phyloP scores from a whole-genome alignment of 2,329 filamentous ascomycete genomes.

The Ophiostoma ulmi region DNA sequence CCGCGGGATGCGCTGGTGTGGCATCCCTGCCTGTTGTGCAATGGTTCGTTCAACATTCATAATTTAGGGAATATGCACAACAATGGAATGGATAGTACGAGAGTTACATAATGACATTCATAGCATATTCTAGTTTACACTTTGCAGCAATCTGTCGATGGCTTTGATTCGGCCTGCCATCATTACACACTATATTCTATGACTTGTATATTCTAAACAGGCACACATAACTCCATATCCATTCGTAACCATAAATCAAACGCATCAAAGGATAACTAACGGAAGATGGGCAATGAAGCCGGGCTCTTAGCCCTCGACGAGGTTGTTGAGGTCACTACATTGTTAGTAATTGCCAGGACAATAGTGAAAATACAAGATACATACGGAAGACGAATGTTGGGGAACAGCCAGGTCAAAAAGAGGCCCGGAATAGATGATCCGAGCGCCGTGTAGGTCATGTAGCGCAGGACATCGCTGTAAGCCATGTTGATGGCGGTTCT shows the following conservation, averaged over 20 bases:
- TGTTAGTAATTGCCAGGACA: neutral
- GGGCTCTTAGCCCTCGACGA: neutral
- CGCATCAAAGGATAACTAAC: too few relatives aligned
- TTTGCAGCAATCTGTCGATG: too few relatives aligned
- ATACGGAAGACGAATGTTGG: slow-evolving; percentile 23
- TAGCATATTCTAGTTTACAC: too few relatives aligned
- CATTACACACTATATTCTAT: too few relatives aligned
- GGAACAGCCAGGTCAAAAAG: slow-evolving; percentile 28
- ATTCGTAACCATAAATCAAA: too few relatives aligned
- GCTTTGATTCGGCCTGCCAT: too few relatives aligned
- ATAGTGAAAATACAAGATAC: neutral
- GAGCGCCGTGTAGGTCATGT: slow-evolving; percentile 31
- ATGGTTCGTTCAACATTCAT: neutral
- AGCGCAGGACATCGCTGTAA: slow-evolving; percentile 31
- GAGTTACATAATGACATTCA: too few relatives aligned
- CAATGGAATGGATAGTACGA: too few relatives aligned
- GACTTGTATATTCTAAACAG: too few relatives aligned
- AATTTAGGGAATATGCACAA: too few relatives aligned
- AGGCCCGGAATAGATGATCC: slow-evolving; percentile 28
- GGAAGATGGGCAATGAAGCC: neutral
- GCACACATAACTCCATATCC: too few relatives aligned
- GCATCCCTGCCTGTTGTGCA: neutral
- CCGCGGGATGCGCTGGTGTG: neutral
- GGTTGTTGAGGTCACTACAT: slow-evolving; percentile 6
- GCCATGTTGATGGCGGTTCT: slow-evolving; percentile 41